Evolutionary conservation across 1,284 basidiomycete genomes (phyloP).

Genomic region (Polyporus tsugae): DNA sequence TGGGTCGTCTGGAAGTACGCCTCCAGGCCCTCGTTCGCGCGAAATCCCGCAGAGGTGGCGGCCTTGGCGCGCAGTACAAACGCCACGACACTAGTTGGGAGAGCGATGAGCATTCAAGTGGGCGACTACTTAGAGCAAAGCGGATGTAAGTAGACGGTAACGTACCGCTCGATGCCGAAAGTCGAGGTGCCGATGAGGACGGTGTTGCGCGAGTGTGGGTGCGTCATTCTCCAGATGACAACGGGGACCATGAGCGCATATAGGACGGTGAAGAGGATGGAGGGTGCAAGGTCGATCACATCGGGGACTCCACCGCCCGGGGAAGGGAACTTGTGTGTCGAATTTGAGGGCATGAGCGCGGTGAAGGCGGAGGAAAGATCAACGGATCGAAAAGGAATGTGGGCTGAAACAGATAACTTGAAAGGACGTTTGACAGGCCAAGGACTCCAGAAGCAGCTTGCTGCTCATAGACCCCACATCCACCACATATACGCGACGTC

Average conservation of each 20-base stretch:
- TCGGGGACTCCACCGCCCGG: slow-evolving; percentile 7
- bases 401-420: neutral
- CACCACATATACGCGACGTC: neutral
- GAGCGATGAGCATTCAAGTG: too few species aligned
- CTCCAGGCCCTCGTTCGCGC: slow-evolving; percentile 35
- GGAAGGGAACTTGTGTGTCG: slow-evolving; percentile 10
- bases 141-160: neutral
- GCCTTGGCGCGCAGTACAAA: slow-evolving; percentile 44
- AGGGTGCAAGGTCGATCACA: neutral
- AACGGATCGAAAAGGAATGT: neutral
- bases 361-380: neutral
- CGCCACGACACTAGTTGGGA: slow-evolving; percentile 29
- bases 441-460: neutral
- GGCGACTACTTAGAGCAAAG: too few species aligned
- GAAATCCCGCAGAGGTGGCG: slow-evolving; percentile 32
- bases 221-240: slow-evolving; percentile 24
- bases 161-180: slow-evolving; percentile 32
- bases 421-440: neutral
- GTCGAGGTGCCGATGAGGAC: slow-evolving; percentile 26
- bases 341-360: neutral
- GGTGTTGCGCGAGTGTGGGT: slow-evolving; percentile 24
- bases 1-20: slow-evolving; percentile 44
- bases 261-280: slow-evolving; percentile 22
- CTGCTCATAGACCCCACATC: neutral
- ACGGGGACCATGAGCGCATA: slow-evolving; percentile 31